phyloP scores from a whole-genome alignment of 1,284 basidiomycete genomes.

The Malassezia pachydermatis region DNA sequence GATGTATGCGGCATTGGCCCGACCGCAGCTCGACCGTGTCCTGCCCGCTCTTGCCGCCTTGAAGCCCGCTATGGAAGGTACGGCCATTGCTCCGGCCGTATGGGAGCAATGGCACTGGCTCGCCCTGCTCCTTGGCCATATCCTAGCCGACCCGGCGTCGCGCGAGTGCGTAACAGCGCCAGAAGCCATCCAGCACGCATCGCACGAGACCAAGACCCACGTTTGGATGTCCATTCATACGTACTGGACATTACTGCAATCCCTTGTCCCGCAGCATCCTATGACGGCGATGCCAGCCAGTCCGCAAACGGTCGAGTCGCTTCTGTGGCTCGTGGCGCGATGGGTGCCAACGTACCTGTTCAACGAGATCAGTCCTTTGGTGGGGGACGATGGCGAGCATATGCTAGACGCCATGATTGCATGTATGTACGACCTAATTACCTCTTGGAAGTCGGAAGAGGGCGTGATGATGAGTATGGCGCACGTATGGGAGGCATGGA shows the following conservation, averaged over 20 bases:
- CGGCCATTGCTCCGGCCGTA: conserved; percentile 20
- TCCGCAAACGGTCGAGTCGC: conserved; percentile 34
- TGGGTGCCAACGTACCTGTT: conserved; percentile 39
- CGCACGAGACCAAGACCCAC: conserved; percentile 17
- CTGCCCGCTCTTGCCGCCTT: conserved; percentile 22
- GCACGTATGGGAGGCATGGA: conserved; percentile 24
- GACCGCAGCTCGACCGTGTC: conserved; percentile 18
- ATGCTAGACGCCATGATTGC: conserved; percentile 26
- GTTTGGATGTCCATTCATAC: conserved; percentile 25
- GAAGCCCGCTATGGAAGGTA: conserved; percentile 13
- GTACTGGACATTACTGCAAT: conserved; percentile 26
- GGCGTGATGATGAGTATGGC: conserved; percentile 33
- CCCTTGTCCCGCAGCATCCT: conserved; percentile 21
- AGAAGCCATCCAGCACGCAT: conserved; percentile 18
- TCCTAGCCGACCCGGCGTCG: conserved; percentile 28
- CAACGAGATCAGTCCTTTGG: conserved; percentile 22
- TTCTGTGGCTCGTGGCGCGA: conserved; percentile 36
- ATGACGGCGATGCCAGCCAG: conserved; percentile 23
- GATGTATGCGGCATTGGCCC: conserved; percentile 30
- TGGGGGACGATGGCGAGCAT: conserved; percentile 20
- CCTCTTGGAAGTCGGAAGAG: conserved; percentile 32
- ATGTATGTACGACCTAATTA: conserved; percentile 17
- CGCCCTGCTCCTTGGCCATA: conserved; percentile 29
- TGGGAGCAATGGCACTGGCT: conserved; percentile 45
- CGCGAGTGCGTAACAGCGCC: conserved; percentile 33